Conservation (phyloP, 1,284 basidiomycete genomes). For the Ganoderma boninense region DNA sequence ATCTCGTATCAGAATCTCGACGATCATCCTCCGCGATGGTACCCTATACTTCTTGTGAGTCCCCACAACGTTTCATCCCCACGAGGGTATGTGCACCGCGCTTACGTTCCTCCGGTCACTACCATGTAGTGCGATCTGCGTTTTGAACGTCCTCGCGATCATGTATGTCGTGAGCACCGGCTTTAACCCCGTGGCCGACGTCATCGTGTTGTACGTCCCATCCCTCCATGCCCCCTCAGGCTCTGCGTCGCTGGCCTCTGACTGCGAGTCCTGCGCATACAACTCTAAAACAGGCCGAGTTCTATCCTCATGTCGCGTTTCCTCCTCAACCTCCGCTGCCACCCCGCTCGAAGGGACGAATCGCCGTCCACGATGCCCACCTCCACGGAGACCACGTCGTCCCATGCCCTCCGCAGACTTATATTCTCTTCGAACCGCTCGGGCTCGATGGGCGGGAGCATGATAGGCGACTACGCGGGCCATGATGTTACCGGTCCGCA, state of each 20-base stretch:
- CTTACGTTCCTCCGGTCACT: no score
- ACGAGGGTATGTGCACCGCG: no score
- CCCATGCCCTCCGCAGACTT: conserved; percentile 8
- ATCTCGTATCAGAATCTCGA: conserved; percentile 7
- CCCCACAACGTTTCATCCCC: background rate
- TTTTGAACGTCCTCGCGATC: conserved; percentile 23
- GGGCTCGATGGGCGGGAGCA: conserved; percentile 9
- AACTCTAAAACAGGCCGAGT: no score
- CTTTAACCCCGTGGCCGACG: no score
- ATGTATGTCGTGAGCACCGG: no score
- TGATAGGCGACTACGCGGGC: background rate
- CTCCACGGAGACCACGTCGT: background rate
- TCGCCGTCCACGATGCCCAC: background rate
- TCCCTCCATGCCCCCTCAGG: conserved; percentile 7
- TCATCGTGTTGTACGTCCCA: conserved; percentile 13
- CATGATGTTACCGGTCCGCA: conserved; percentile 1
- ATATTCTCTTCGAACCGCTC: conserved; percentile 7
- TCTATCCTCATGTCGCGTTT: conserved; percentile 26
- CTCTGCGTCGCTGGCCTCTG: conserved; percentile 2
- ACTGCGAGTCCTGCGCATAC: no score
- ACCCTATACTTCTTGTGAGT: conserved; percentile 30
- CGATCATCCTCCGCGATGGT: conserved; percentile 26
- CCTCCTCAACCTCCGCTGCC: conserved; percentile 32
- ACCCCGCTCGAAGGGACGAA: conserved; percentile 16
- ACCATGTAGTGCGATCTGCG: conserved; percentile 17